Base-by-base conservation (phyloP, 257 asterid species). In the Eucommia ulmoides region DNA sequence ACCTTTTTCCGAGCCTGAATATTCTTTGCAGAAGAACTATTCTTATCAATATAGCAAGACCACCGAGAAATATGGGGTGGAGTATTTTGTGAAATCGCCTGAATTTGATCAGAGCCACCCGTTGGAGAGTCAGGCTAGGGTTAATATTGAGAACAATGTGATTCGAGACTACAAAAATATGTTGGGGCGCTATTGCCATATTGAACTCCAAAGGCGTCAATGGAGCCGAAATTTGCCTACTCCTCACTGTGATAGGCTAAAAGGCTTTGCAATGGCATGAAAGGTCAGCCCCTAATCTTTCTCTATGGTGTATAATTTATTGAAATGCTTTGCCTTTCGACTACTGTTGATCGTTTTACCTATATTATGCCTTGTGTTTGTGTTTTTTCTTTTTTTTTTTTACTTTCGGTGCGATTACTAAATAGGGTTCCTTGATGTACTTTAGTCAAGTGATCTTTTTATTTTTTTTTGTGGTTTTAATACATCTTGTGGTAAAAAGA, bases 201-300 rank as follows among this genome's bases (percentile, higher is more conserved):
- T 88, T 64, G 97, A 89, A 70, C 75, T 84, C 67, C 97, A 82
- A 80, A 80, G 97, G 82, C 94, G 91, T 45, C 96, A 89, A 16
- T 89, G 97, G 97, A 88, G 70, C 65, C 72, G 94, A 69, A 72
- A 82, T 62, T 60, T 82, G 45, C 96, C 95, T 18, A 82, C 93
- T 51, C 83, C 94, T 62, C 79, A 84, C 58, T 80, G 93, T 20
- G 94, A 76, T 56, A 72, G 61, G 73, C 84, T 82, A 45, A 77
- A 76, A 47, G 77, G 72, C 65, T 84, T 84, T 51, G 69, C 58
- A 51, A 61, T 68, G 35, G 80, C 91, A 20, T 82, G 82, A n/a
- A 82, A 65, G 82, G 80, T 78, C 56, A 60, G 85, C 61, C 54
- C 55, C 26, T 3, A n/a, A n/a, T n/a, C n/a, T n/a, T n/a, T n/a